Evolutionary conservation across 495 filamentous ascomycete genomes (phyloP).

Genomic region (Immersiella caudata): DNA sequence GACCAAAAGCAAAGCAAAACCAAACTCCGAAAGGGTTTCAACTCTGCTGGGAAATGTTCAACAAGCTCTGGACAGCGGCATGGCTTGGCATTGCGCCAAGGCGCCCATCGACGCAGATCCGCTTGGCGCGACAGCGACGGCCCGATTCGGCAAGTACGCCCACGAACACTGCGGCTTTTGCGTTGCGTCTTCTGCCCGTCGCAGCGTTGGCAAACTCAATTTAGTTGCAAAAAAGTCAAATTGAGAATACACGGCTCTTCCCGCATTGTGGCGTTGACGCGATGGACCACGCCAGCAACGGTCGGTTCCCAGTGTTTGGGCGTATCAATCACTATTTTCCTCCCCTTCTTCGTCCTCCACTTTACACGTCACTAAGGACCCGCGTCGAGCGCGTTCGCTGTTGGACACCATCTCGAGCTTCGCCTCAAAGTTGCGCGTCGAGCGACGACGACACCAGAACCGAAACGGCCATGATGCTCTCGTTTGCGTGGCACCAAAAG

Average conservation of each 20-base stretch:
- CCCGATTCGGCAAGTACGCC: constrained; percentile 17
- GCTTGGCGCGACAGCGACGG: constrained; percentile 14
- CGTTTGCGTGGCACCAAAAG: constrained; percentile 5
- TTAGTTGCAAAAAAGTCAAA: background rate
- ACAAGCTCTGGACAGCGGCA: constrained; percentile 10
- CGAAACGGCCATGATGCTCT: background rate
- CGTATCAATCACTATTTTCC: background rate
- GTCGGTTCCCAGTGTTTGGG: background rate
- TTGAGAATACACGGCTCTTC: background rate
- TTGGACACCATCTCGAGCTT: background rate
- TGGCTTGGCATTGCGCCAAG: constrained; percentile 18
- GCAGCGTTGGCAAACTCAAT: background rate
- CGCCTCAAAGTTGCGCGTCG: background rate
- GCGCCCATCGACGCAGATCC: constrained; percentile 16
- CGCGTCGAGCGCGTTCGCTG: background rate
- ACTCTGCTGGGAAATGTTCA: background rate
- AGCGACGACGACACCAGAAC: background rate
- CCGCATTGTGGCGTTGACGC: background rate
- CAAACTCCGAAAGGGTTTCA: constrained; percentile 11
- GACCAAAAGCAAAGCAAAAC: background rate
- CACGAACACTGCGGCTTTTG: constrained; percentile 2
- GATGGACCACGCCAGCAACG: background rate
- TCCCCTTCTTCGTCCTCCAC: background rate
- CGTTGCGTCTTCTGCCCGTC: background rate
- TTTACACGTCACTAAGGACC: background rate